Evolutionary conservation across 1,139 yeast species (phyloP), one percentile per base, ranked within the genome.

Genomic region (Arxiozyma heterogenica): DNA sequence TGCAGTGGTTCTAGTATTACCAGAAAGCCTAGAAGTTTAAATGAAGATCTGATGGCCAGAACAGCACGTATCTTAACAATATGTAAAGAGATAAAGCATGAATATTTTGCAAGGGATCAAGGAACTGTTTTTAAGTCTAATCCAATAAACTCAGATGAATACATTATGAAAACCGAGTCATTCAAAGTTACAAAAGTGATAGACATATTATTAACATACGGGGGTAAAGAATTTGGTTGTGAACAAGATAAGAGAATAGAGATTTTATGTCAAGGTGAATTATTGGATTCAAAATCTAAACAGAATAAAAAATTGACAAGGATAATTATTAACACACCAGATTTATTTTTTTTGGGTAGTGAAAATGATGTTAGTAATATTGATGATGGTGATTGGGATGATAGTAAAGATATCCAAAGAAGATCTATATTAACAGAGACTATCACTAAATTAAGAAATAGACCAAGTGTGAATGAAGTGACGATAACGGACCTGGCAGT

Each of bases 1-100:
- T 61, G 11, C 18, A 58, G 4, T 44, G 58, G 23, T 47, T 41
- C 20, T 39, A n/a, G 9, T 4, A 38, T 18, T 30, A n/a, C 5
- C 12, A n/a, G n/a, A 20, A 22, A 21, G 38, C 5, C 3, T 1
- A 41, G 18, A 3, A 20, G 41, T 12, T 23, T 25, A 17, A 22
- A 27, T 15, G 25, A 15, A 17, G 20, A 17, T 4, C 4, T 30
- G 7, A 27, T 18, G 7, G 41, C 41, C 11, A 45, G 47, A 18
- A 39, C 41, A 12, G 47, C 47, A 8, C 30, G 18, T 22, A 45
- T 45, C 6, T 9, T 45, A 9, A 22, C 41, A 1, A 27, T 20
- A 25, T 45, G 47, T 18, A 11, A 27, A 30, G 41, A 45, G 41
- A 45, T 45, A 15, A 45, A 45, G 15, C 2, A 27, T 3, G 22